Base-by-base conservation (phyloP, 208 protist species). In the Strigomonas galati region DNA sequence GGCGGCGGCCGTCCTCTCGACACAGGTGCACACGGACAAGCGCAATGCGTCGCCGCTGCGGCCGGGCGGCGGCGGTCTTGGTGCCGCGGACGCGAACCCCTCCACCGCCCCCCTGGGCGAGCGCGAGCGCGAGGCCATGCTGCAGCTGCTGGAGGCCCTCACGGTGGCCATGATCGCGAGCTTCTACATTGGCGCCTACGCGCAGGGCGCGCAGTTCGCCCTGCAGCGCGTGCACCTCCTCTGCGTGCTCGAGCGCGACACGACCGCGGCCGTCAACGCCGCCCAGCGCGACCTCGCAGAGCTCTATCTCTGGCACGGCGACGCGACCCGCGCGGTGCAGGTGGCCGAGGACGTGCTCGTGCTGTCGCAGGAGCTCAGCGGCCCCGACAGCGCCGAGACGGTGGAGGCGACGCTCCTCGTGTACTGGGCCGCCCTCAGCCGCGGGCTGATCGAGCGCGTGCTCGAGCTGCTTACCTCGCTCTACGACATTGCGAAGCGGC, bases 141-240 rank as follows among this genome's bases (percentile, higher is more conserved):
- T 66, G 21, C 3, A 69, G 26, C 71, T 88, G 46, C 63, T 88
- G 35, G 69, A 79, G 48, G 68, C 81, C 31, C 49, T 67, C 30
- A 67, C 81, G 72, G 71, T 67, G 35, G 69, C 73, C 26, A 79
- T 71, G 60, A 55, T 84, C 46, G 58, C 66, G 23, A 46, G 30
- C 27, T 37, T 62, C 28, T 26, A 21, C 17, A 61, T 82, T 44
- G 82, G 82, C 26, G 59, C 65, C 62, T 76, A 71, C 65, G 54
- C 65, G 30, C 67, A 78, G 27, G 75, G 72, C 3, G 67, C 75
- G 28, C 53, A 77, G 58, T 85, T 81, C 74, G 82, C 72, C 32
- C 68, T 81, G 43, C 79, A 89, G 67, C 82, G 78, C 19, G 79
- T 85, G n/a, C 78, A 89, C 55, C 71, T 65, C 6, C 59, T 82